Base-by-base conservation (phyloP, 2,329 filamentous ascomycete species). In the Triangularia setosa region DNA sequence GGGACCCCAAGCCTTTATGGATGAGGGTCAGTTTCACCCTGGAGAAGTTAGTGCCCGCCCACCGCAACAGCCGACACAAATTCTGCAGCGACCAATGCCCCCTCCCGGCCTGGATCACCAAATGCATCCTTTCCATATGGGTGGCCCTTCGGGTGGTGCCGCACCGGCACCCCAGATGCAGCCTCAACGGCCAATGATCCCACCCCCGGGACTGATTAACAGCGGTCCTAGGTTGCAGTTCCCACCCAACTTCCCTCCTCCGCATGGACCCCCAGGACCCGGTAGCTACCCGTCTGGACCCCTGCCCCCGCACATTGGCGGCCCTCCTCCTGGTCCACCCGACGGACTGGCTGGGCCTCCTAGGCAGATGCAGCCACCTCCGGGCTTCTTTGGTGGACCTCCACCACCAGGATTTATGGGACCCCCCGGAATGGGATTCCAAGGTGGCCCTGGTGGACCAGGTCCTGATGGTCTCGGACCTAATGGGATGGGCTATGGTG, bases 31-130 rank as follows among this genome's bases (percentile, higher is more conserved):
- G 24, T 84, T 83, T 71, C 82, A 81, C 62, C 80, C 78, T 58
- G 74, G 76, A 14, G 81, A 86, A 27, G 76, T 75, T 24, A 83
- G 86, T 52, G 69, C 58, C 44, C 70, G 74, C 64, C 79, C 79
- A 40, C 79, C 78, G 25, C 81, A 80, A 64, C 70, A 70, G 58
- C 69, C 69, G 30, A 87, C 85, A 3, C 86, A 89, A 72, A 89
- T 89, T 61, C 75, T 89, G 23, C 86, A 89, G 74, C 84, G 86
- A 5, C 85, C 84, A 14, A 83, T 84, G n/a, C 83, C 81, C 0
- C 83, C 83, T 18, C 84, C 85, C 1, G 86, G 87, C 7, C 76
- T 89, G 48, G 86, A 81, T 18, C 75, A 87, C 55, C 83, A 85
- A 70, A 83, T 88, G 77, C 83, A 82, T 18, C 84, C 81, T 18